Evolutionary conservation across 2,329 filamentous ascomycete genomes (phyloP), one percentile per base, ranked within the genome.

Genomic region (Fusarium continuum): DNA sequence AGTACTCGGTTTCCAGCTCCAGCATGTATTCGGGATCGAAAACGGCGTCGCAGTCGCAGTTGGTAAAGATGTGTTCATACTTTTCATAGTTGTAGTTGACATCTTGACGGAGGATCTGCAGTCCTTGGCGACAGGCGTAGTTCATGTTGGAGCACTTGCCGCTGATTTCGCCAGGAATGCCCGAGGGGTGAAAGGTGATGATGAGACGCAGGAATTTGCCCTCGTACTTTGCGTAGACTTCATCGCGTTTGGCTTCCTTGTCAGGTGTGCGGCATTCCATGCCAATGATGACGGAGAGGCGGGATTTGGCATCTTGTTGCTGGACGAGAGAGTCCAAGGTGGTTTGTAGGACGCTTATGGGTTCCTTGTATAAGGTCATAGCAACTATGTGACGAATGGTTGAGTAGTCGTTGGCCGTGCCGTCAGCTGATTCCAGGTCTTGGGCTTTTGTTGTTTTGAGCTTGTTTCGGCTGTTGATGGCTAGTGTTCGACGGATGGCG

Each of bases 11-110:
- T 17, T 64, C 61, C 5, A 64, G 43, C n/a, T 69, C 66, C 28
- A 57, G 19, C 56, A 65, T 69, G 43, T 69, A 69, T 31, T 69
- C 60, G 2, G 60, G 39, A 28, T 69, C 63, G 8, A 69, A 69
- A 9, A 69, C 65, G 10, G 66, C 66, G 11, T 69, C 66, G 48
- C 66, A 69, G 32, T 69, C 66, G 36, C 66, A 67, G 36, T 69
- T 69, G 41, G 66, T 69, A 35, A 67, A 69, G 16, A 69, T 63
- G 31, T 69, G 65, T 23, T 69, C 66, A 19, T 69, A 44, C 8
- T 57, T 57, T 11, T 63, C 60, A 17, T 62, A 69, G 26, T 63
- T 52, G 22, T 69, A 69, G 14, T 55, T 31, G 19, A 14, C 25
- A 35, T 69, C 66, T 36, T 60, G 25, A 23, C 54, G 61, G 1